A percentile compares a stretch with the other conserved stretches of the same genome.
phyloP scores from a whole-genome alignment of 2,329 filamentous ascomycete species.

The Pyrenophora teres region DNA sequence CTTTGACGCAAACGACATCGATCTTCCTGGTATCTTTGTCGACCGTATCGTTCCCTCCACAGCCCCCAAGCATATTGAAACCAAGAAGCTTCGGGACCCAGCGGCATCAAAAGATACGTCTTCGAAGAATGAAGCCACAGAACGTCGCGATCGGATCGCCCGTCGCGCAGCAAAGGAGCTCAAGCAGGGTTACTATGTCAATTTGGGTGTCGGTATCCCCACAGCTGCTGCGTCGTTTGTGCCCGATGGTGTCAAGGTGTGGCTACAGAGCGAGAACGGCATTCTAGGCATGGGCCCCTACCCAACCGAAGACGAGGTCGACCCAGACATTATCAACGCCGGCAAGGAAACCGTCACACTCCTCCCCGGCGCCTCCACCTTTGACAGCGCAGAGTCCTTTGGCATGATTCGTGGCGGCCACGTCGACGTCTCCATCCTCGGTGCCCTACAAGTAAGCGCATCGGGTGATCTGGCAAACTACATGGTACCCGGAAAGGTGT shows the following conservation, averaged over 20 bases:
- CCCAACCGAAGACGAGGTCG: slow-evolving; percentile 68
- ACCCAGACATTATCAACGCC: slow-evolving; percentile 88
- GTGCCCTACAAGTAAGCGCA: slow-evolving; percentile 85
- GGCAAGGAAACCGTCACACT: slow-evolving; percentile 93
- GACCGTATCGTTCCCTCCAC: slow-evolving; percentile 85
- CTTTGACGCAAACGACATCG: slow-evolving; percentile 80
- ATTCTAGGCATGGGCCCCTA: slow-evolving; percentile 54
- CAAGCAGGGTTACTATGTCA: slow-evolving; percentile 94
- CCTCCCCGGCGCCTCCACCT: slow-evolving; percentile 76
- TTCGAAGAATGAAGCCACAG: slow-evolving; percentile 9
- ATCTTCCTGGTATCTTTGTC: slow-evolving; percentile 90
- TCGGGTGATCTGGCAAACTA: slow-evolving; percentile 85
- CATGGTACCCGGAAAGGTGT: slow-evolving; percentile 83
- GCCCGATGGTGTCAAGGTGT: slow-evolving; percentile 58
- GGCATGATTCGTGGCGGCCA: slow-evolving; percentile 90
- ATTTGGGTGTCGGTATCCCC: slow-evolving; percentile 90
- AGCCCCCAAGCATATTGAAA: slow-evolving; percentile 75
- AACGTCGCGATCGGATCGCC: slow-evolving; percentile 75
- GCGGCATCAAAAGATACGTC: slow-evolving; percentile 24
- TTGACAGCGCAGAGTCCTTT: slow-evolving; percentile 87
- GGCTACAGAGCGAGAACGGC: slow-evolving; percentile 61
- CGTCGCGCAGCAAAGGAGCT: slow-evolving; percentile 86
- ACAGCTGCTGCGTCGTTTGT: slow-evolving; percentile 88
- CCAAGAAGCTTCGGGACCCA: slow-evolving; percentile 41
- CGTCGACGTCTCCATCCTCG: slow-evolving; percentile 85